A percentile compares a stretch with the other conserved stretches of the same genome.
These are phyloP conservation scores for Cercospora sp. DNA, from an alignment of 2,329 filamentous ascomycete genomes.

Conservation along the genomic window DNA sequence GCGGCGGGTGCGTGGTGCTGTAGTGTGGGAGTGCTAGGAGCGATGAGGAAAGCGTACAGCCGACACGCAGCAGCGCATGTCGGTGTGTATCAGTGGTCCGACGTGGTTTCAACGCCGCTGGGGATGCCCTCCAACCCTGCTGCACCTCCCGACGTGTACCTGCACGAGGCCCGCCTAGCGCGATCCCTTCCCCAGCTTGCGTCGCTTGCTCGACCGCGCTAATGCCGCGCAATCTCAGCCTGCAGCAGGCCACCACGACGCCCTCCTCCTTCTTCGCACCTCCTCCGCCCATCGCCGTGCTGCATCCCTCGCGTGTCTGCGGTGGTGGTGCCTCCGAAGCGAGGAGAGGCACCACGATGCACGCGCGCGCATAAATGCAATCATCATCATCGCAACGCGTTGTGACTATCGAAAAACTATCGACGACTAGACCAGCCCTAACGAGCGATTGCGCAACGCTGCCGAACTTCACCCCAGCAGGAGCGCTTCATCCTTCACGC, in stretches of 20 bases:
- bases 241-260: neutral
- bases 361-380: neutral
- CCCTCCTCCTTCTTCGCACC: neutral
- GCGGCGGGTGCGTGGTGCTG: neutral
- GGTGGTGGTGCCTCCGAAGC: too few species aligned
- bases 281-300: neutral
- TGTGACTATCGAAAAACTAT: neutral
- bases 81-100: neutral
- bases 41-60: neutral
- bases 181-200: neutral
- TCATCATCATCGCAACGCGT: neutral
- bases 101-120: neutral
- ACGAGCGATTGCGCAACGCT: conserved; percentile 1
- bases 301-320: neutral
- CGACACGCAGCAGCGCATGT: neutral
- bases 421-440: neutral
- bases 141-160: neutral
- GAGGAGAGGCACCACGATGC: neutral
- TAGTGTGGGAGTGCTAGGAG: neutral
- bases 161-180: neutral
- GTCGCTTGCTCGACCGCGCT: neutral
- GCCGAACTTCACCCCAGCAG: neutral
- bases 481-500: neutral
- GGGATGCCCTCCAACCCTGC: neutral
- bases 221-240: neutral